A percentile compares a stretch with the other conserved stretches of the same genome.
phyloP scores from a whole-genome alignment of 768 basidiomycete genomes.

The Melanogaster broomeanus region DNA sequence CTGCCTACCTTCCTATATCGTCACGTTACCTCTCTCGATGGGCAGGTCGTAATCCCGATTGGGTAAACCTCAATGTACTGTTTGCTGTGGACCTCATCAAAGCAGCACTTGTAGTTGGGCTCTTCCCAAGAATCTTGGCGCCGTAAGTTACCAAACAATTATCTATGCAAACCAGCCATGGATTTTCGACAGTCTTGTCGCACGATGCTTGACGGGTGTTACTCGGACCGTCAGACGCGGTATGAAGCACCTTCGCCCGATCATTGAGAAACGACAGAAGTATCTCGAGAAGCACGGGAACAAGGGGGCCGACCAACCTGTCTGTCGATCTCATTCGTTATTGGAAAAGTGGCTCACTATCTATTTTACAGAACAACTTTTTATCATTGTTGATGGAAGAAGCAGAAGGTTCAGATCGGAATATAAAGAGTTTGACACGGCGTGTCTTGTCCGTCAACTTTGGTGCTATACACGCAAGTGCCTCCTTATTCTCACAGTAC shows the following conservation, averaged over 20 bases:
- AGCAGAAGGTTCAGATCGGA: conserved; percentile 13
- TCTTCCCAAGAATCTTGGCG: no score
- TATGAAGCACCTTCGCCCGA: conserved; percentile 22
- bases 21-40: no score
- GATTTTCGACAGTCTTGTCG: conserved; percentile 16
- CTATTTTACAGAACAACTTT: conserved; percentile 26
- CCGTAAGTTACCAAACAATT: no score
- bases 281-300: conserved; percentile 21
- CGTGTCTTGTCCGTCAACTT: conserved; percentile 10
- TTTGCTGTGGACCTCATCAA: no score
- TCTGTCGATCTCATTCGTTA: conserved; percentile 8
- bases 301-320: conserved; percentile 33
- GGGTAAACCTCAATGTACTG: no score
- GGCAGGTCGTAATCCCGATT: no score
- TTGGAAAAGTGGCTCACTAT: not conserved
- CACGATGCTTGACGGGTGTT: conserved; percentile 6
- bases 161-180: no score
- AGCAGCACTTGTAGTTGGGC: no score
- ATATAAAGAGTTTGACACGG: conserved; percentile 19
- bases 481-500: not conserved
- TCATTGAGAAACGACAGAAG: conserved; percentile 30
- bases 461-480: conserved; percentile 22
- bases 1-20: no score
- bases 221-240: conserved; percentile 2
- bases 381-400: conserved; percentile 34